These are phyloP conservation scores for Vitis hybrid DNA, from an alignment of 177 flowering plant species.

Conservation along the genomic window DNA sequence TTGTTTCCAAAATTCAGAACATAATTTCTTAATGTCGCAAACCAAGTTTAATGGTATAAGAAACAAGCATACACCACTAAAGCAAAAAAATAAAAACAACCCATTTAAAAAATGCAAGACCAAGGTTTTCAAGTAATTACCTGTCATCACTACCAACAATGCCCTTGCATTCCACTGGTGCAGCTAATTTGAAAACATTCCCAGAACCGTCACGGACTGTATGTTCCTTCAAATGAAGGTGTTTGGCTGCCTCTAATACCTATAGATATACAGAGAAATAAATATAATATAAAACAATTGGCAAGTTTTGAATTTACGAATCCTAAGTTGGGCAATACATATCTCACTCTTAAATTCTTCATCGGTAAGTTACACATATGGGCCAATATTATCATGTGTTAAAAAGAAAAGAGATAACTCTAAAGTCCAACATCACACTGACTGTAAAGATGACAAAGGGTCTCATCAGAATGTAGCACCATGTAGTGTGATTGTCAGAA, in stretches of 20 bases:
- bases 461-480: no score
- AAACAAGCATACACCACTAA: neutral
- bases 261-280: constrained; percentile 18
- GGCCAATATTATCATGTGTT: no score
- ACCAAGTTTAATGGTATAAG: neutral
- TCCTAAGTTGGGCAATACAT: no score
- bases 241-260: constrained; percentile 97
- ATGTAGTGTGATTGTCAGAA: no score
- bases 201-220: constrained; percentile 81
- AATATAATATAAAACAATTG: neutral
- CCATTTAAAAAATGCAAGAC: neutral
- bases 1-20: neutral
- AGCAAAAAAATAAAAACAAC: neutral
- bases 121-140: constrained; percentile 28
- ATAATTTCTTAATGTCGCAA: neutral
- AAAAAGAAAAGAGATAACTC: no score
- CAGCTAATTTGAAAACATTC: constrained; percentile 77
- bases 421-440: no score
- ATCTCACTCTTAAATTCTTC: no score
- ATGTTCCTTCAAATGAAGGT: constrained; percentile 91
- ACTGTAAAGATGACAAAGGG: no score
- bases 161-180: constrained; percentile 99
- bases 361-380: no score
- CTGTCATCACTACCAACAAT: constrained; percentile 99
- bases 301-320: neutral